Evolutionary conservation across 2,329 filamentous ascomycete species (phyloP), one percentile per base, ranked within the genome.

Genomic region (Nothophoma quercina): DNA sequence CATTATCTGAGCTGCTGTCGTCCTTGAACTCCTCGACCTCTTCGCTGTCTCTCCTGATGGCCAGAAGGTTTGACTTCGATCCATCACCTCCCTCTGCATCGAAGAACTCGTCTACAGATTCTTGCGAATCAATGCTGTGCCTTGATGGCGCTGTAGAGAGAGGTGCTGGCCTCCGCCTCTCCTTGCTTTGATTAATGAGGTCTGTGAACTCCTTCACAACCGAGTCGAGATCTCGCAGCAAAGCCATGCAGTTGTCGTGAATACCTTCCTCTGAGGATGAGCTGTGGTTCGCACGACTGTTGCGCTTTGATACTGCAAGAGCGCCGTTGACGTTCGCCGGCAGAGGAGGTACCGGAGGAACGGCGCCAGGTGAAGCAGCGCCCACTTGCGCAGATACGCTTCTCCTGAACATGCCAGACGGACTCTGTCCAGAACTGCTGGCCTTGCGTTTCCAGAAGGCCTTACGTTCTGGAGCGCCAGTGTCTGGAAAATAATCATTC

Each of bases 381-480:
- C 77, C 76, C 16, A 83, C 70, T 64, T 85, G 83, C 10, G 80
- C 77, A 22, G 82, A 82, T n/a, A 81, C 74, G 58, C 76, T 81
- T 68, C 79, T 75, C 46, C 74, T 77, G 60, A 79, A 78, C 32
- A 77, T 62, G 47, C 63, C 78, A 58, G 76, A 71, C 16, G 75
- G 75, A 59, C 70, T 77, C 40, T 65, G 66, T 22, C 70, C 75
- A 18, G 76, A 77, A 33, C 72, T 77, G 64, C 87, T 93, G 1
- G 88, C 80, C 75, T 96, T 97, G 39, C 93, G 86, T 73, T 92
- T 96, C 95, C 95, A 99, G 69, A 99, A 98, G 0, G 91, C 81
- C 53, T 86, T 84, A 70, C 82, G 91, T 46, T 91, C 86, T 8
- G 67, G 58, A 1, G 50, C 55, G 19, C 59, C 65, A 16, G 72